Evolutionary conservation across 2,329 filamentous ascomycete species (phyloP).

Genomic region (Coleophoma eucalyptorum): DNA sequence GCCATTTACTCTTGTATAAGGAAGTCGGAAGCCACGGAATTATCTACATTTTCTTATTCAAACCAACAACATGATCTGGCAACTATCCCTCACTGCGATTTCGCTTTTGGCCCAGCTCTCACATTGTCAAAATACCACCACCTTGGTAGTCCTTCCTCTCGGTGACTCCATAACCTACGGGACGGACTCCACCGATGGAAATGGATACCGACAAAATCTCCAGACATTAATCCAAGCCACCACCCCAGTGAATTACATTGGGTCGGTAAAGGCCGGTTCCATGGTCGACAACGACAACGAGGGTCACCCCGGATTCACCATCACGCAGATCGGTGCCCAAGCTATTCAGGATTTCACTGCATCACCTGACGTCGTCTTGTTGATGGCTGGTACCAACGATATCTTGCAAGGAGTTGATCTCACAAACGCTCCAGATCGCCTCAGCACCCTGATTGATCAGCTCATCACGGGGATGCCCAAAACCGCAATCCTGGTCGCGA

Average conservation of each 20-base stretch:
- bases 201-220: conserved; percentile 33
- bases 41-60: no score
- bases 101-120: no score
- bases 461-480: conserved; percentile 25
- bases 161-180: conserved; percentile 35
- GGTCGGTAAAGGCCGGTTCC: conserved; percentile 25
- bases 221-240: conserved; percentile 16
- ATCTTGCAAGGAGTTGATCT: conserved; percentile 19
- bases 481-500: conserved; percentile 31
- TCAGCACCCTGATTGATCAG: conserved; percentile 28
- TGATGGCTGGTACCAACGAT: conserved; percentile 31
- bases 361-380: conserved; percentile 28
- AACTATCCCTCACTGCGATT: no score
- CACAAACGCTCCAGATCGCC: conserved; percentile 25
- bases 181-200: conserved; percentile 24
- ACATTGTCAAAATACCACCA: neutral
- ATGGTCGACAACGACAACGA: conserved; percentile 30
- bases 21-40: no score
- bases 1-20: no score
- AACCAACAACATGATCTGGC: no score
- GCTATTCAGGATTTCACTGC: conserved; percentile 10
- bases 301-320: conserved; percentile 27
- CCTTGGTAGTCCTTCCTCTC: conserved; percentile 23
- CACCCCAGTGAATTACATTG: conserved; percentile 26
- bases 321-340: conserved; percentile 22